A percentile compares a stretch with the other conserved stretches of the same genome.
Evolutionary conservation across 371 early-diverging fungal genomes (phyloP).

Genomic region (Mucor velutinosus): DNA sequence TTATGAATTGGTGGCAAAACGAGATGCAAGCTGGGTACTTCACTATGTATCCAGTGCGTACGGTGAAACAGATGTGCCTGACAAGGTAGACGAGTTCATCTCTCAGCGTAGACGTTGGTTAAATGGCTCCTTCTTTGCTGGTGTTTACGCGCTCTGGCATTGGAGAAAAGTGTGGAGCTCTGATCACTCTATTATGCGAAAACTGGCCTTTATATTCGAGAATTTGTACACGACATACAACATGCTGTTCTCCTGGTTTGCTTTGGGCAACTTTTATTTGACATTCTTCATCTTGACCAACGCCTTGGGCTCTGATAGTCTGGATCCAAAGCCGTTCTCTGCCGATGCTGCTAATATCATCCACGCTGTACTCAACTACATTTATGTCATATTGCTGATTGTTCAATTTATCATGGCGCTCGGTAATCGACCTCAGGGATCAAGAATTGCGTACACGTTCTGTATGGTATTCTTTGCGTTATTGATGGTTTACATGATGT

Average conservation of each 20-base stretch:
- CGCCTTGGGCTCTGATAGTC: slow-evolving; percentile 20
- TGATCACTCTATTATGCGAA: slow-evolving; percentile 58
- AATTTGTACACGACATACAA: slow-evolving; percentile 60
- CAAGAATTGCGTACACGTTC: slow-evolving; percentile 37
- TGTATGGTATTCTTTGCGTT: slow-evolving; percentile 53
- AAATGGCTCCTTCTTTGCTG: slow-evolving; percentile 75
- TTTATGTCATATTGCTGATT: slow-evolving; percentile 57
- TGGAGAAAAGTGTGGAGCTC: slow-evolving; percentile 57
- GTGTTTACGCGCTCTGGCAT: slow-evolving; percentile 53
- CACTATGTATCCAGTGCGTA: slow-evolving; percentile 69
- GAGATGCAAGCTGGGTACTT: slow-evolving; percentile 66
- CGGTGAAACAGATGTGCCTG: slow-evolving; percentile 90
- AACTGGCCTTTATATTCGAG: slow-evolving; percentile 62
- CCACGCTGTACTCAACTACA: slow-evolving; percentile 40
- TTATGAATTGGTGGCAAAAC: slow-evolving; percentile 84
- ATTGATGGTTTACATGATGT: slow-evolving; percentile 65
- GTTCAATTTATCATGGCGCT: slow-evolving; percentile 66
- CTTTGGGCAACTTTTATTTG: slow-evolving; percentile 73
- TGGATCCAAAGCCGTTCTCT: slow-evolving; percentile 25
- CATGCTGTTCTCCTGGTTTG: slow-evolving; percentile 72
- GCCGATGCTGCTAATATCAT: slow-evolving; percentile 13
- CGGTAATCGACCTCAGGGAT: slow-evolving; percentile 80
- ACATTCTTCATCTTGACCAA: slow-evolving; percentile 71
- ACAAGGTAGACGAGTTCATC: slow-evolving; percentile 73
- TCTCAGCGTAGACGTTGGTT: slow-evolving; percentile 90